Evolutionary conservation across 2,329 filamentous ascomycete species (phyloP), one percentile per base, ranked within the genome.

Genomic region (Fusarium incarnatum): DNA sequence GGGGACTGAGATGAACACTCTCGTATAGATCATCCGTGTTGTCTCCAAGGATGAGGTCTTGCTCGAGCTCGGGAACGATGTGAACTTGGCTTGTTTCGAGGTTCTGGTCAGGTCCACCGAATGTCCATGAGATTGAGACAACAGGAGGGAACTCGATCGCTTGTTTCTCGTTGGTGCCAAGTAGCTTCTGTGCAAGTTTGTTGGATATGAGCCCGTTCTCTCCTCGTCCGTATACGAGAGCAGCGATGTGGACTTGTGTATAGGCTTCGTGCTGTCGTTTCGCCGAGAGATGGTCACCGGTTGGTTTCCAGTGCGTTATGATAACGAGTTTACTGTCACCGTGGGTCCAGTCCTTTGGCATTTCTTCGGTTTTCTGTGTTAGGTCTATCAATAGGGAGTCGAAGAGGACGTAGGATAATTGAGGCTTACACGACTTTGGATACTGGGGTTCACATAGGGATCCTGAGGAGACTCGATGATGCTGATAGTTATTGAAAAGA

Each of bases 1-100:
- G 48, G 15, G 20, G 30, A 27, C 25, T 28, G 20, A 66, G 27
- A 10, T 49, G 56, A 25, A 67, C 27, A 23, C 64, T 67, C 28
- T 52, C 30, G 11, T 34, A 50, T 3, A 67, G 23, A 16, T 67
- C 56, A 8, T 67, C 27, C 1, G 48, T 50, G 8, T 46, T 37
- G n/a, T 50, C 28, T 15, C 64, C 62, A 6, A 67, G 56, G 18
- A 67, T 22, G n/a, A 67, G 48, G 11, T 67, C 64, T 6, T 67
- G 56, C 13, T 67, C 13, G 20, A 67, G n/a, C 6, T n/a, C 64
- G 25, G 56, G 56, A 40, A 56, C 28, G 18, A 67, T 22, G 8
- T 50, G 56, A n/a, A 56, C 62, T 16, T 55, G 48, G 16, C 56
- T 67, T 8, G 48, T 67, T 18, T 67, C 45, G 16, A 67, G 34